Evolutionary conservation across 1,139 yeast species (phyloP).

Genomic region (Kodamaea derodonti): DNA sequence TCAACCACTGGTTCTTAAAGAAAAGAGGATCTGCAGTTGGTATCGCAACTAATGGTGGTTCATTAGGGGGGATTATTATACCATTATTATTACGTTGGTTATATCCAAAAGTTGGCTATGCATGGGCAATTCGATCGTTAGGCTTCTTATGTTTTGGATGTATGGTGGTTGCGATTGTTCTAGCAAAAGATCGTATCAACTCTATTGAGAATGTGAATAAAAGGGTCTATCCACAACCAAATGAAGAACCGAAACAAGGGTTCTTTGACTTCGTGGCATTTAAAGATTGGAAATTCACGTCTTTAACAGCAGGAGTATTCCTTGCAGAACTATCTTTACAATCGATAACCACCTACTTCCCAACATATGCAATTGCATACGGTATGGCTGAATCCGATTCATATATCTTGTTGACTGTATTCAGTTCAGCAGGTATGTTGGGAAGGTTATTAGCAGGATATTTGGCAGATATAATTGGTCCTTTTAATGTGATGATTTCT

Average conservation of each 20-base stretch:
- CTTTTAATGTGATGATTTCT: constrained; percentile 35
- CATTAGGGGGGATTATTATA: constrained; percentile 35
- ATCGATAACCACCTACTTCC: constrained; percentile 42
- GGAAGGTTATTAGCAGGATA: constrained; percentile 40
- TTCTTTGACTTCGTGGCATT: constrained; percentile 23
- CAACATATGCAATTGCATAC: constrained; percentile 41
- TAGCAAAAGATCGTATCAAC: constrained; percentile 47
- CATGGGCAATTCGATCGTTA: constrained; percentile 34
- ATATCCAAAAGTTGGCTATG: constrained; percentile 28
- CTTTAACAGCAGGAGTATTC: constrained; percentile 31
- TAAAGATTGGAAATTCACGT: constrained; percentile 23
- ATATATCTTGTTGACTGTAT: constrained; percentile 33
- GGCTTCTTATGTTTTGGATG: constrained; percentile 31
- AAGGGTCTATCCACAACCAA: background rate
- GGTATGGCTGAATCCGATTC: constrained; percentile 36
- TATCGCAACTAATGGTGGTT: constrained; percentile 37
- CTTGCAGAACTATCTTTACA: constrained; percentile 55
- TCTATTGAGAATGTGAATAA: background rate
- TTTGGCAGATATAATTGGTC: constrained; percentile 35
- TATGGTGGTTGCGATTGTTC: constrained; percentile 22
- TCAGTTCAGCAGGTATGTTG: constrained; percentile 37
- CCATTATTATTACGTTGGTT: constrained; percentile 32
- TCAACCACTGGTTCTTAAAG: constrained; percentile 36
- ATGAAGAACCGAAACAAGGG: constrained; percentile 3
- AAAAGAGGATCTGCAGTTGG: constrained; percentile 36